Conservation (phyloP, 805 yeast species). For the Brettanomyces sp. region DNA sequence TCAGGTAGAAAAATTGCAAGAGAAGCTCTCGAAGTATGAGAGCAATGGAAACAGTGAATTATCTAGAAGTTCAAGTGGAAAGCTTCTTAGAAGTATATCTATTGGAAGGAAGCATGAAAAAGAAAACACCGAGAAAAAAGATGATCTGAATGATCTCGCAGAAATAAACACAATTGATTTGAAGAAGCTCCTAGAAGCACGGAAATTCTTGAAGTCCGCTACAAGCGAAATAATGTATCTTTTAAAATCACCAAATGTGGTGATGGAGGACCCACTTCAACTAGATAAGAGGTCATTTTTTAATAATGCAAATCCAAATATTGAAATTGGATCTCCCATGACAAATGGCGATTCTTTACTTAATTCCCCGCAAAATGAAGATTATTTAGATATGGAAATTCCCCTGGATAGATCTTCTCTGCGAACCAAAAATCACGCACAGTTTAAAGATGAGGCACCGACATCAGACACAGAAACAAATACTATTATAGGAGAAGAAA, state of each 20-base stretch:
- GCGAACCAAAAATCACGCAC: not conserved
- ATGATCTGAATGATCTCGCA: conserved; percentile 5
- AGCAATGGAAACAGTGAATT: not conserved
- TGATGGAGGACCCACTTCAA: conserved; percentile 20
- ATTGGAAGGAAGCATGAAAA: not conserved
- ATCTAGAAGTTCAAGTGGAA: not conserved
- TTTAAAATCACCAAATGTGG: conserved; percentile 25
- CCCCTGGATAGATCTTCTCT: not conserved
- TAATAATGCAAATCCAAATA: conserved; percentile 1
- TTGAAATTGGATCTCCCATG: not conserved
- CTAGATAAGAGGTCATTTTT: conserved; percentile 9
- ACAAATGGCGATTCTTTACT: not conserved
- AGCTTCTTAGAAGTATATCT: not conserved
- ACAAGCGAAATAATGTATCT: conserved; percentile 28
- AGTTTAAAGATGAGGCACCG: not conserved
- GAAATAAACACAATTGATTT: conserved; percentile 19
- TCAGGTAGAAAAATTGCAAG: conserved; percentile 31
- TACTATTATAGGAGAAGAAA: not conserved
- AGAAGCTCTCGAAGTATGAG: conserved; percentile 11
- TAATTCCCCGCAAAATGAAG: conserved; percentile 3
- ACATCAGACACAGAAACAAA: not conserved
- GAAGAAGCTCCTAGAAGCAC: conserved; percentile 22
- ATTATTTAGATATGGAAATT: conserved; percentile 2
- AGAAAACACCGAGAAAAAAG: not conserved
- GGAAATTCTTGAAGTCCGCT: conserved; percentile 25